A percentile compares a stretch with the other conserved stretches of the same genome.
phyloP scores from a whole-genome alignment of 495 filamentous ascomycete genomes.

The Tuber calosporum region DNA sequence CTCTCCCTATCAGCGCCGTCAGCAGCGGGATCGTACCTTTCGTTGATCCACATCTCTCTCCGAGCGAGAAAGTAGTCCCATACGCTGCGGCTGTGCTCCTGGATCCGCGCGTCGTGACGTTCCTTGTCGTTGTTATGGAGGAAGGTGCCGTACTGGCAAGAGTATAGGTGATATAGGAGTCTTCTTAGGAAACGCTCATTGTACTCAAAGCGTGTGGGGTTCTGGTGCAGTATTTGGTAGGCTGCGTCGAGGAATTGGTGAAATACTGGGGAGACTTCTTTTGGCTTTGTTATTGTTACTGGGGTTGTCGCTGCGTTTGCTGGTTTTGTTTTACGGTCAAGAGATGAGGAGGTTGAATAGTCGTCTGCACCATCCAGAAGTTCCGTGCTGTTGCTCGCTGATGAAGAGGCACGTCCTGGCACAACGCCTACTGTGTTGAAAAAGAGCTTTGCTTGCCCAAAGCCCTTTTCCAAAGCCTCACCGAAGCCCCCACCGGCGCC shows the following conservation, averaged over 20 bases:
- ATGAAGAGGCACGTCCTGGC: slow-evolving; percentile 22
- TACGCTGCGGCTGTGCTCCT: slow-evolving; percentile 72
- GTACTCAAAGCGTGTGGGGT: slow-evolving; percentile 90
- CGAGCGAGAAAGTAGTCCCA: slow-evolving; percentile 92
- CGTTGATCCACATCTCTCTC: slow-evolving; percentile 69
- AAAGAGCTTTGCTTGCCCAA: slow-evolving; percentile 81
- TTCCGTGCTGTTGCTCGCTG: slow-evolving; percentile 12
- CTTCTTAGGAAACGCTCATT: slow-evolving; percentile 90
- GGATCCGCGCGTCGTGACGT: slow-evolving; percentile 63
- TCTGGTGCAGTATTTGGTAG: slow-evolving; percentile 79
- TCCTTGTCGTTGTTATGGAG: slow-evolving; percentile 92
- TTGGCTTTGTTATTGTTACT: slow-evolving; percentile 44
- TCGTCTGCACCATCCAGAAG: slow-evolving; percentile 29
- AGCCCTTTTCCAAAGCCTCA: slow-evolving; percentile 76
- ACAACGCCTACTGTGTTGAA: slow-evolving; percentile 54
- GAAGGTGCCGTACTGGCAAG: slow-evolving; percentile 96
- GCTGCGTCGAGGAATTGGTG: slow-evolving; percentile 97
- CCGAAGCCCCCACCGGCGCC: slow-evolving; percentile 44
- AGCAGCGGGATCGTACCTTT: slow-evolving; percentile 64
- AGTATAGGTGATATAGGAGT: slow-evolving; percentile 87
- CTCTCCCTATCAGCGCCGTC: slow-evolving; percentile 56
- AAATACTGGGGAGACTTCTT: slow-evolving; percentile 92
- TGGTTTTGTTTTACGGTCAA: slow-evolving; percentile 32
- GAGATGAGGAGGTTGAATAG: slow-evolving; percentile 7
- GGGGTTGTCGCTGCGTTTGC: slow-evolving; percentile 25